These are phyloP conservation scores for Stylosanthes scabra DNA, from an alignment of 331 rosid species.

Conservation along the genomic window DNA sequence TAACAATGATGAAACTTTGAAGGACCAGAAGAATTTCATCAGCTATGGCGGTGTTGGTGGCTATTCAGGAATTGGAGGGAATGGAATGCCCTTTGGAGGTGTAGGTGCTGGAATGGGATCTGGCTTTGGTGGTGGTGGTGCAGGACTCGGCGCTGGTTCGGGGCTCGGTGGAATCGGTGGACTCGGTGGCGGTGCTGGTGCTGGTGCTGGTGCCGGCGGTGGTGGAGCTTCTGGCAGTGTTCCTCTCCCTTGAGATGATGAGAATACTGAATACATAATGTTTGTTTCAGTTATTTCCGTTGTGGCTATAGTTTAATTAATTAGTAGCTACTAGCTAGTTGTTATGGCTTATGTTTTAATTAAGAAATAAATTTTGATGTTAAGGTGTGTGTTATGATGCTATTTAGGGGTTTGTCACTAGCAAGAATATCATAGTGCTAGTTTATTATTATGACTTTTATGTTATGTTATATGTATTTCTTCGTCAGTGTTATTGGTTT, in stretches of 20 bases:
- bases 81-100: conserved; percentile 41
- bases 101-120: conserved; percentile 26
- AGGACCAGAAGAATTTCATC: conserved; percentile 47
- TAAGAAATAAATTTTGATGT: conserved; percentile 12
- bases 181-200: background rate
- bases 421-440: background rate
- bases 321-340: background rate
- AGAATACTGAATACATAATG: background rate
- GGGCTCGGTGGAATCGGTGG: conserved; percentile 14
- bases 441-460: too few relatives aligned
- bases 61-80: conserved; percentile 30
- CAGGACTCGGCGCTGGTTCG: conserved; percentile 17
- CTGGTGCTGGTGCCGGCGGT: background rate
- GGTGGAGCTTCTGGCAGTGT: conserved; percentile 6
- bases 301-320: background rate
- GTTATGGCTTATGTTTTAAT: too few relatives aligned
- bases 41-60: conserved; percentile 24
- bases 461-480: background rate
- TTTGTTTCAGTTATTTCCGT: background rate
- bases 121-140: conserved; percentile 27
- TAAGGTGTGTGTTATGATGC: background rate
- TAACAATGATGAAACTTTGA: background rate
- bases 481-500: background rate
- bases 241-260: conserved; percentile 41
- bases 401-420: background rate